Evolutionary conservation across 768 basidiomycete species (phyloP).

Genomic region (Tricholoma matsutake): DNA sequence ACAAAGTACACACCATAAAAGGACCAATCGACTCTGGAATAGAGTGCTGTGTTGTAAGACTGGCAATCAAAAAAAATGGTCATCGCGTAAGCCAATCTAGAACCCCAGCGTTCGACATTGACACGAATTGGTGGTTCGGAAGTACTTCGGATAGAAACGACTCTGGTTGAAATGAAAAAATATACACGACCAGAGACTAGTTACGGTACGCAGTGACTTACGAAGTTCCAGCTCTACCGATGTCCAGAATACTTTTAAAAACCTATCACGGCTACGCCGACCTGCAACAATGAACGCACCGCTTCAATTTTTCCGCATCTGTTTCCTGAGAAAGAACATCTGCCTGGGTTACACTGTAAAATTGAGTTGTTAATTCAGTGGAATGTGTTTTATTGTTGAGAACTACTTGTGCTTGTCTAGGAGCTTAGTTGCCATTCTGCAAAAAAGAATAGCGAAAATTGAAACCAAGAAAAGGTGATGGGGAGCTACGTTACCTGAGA

Average conservation of each 20-base stretch:
- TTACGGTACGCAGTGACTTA: background rate
- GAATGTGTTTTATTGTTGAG: background rate
- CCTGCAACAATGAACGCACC: background rate
- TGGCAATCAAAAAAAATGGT: slow-evolving; percentile 1
- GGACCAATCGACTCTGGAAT: background rate
- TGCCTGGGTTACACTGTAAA: background rate
- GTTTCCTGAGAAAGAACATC: background rate
- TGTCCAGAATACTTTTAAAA: background rate
- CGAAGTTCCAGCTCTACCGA: slow-evolving; percentile 1
- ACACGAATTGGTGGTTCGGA: background rate
- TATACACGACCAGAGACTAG: background rate
- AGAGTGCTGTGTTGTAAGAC: background rate
- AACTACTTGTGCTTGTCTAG: background rate
- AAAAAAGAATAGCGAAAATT: background rate
- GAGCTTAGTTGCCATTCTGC: background rate
- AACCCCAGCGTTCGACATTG: background rate
- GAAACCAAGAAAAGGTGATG: background rate
- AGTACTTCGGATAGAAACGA: background rate
- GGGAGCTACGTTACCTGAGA: background rate
- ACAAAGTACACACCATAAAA: background rate
- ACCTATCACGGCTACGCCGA: no score
- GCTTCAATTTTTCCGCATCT: background rate
- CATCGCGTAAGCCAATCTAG: background rate
- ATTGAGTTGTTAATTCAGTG: background rate
- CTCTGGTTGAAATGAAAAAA: background rate